Evolutionary conservation across 1,139 yeast species (phyloP), one percentile per base, ranked within the genome.

Genomic region (Geotrichum citri-aurantii): DNA sequence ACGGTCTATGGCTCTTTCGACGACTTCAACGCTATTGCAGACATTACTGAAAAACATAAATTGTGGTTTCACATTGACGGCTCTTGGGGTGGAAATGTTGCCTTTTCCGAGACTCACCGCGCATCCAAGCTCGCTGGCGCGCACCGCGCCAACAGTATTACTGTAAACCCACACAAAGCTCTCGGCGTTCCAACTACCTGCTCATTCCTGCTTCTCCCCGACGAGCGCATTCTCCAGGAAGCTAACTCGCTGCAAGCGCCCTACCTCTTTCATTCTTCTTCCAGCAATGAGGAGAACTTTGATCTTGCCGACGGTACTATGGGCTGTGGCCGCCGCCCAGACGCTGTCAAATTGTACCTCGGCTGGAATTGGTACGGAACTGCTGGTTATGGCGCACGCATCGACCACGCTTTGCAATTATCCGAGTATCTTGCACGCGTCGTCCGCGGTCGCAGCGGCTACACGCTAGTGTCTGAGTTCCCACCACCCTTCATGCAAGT

Each of bases 251-350:
- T 89, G 56, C 76, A 80, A 52, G 96, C 96, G 0, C 95, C 95
- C 1, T 89, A 89, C 68, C 75, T 89, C 53, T 89, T 88, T 79
- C 96, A 89, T 68, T 82, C 83, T 44, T 78, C 75, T 11, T 77
- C 72, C 50, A 77, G 73, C 49, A 79, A 75, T 21, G 78, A 73
- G 12, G 89, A 84, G 63, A 83, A 84, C 69, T 87, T 77, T 68
- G 96, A 89, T 66, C 78, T 89, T 61, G 96, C 95, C 0, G 95
- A 88, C 69, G 95, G 95, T 10, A 89, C 96, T 6, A 86, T 89
- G 95, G 96, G 95, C 7, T 89, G 96, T 70, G 96, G 96, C 6
- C 81, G 96, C 65, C 79, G 96, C 58, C 84, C 95, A 0, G 96
- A 89, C 71, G 82, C 95, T 1, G 76, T 89, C 69, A 89, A 89